Evolutionary conservation across 768 basidiomycete genomes (phyloP).

Genomic region (Amanita brunnescens): DNA sequence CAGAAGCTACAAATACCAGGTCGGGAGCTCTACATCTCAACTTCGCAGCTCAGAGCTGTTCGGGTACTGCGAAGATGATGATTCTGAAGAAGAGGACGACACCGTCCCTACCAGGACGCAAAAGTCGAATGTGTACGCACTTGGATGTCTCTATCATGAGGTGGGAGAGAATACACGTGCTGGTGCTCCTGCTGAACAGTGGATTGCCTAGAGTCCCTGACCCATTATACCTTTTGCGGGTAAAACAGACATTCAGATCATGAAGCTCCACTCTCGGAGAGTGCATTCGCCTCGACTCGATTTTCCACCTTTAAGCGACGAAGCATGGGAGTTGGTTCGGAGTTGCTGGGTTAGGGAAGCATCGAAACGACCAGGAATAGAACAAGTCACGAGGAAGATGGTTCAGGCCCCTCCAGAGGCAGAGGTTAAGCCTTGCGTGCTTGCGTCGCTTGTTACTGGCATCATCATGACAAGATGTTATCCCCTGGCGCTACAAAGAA

Average conservation of each 20-base stretch:
- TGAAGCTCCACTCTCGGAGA: background rate
- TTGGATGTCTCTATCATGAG: constrained; percentile 1
- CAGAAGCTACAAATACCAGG: background rate
- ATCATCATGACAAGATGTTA: no score
- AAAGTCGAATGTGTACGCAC: background rate
- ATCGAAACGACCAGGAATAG: no score
- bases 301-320: background rate
- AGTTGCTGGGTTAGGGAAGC: background rate
- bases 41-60: background rate
- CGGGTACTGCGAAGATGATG: no score
- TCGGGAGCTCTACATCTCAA: background rate
- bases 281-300: background rate
- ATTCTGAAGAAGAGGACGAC: background rate
- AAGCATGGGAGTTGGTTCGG: background rate
- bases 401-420: no score
- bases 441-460: no score
- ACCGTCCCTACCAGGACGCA: background rate
- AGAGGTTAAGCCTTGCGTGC: no score
- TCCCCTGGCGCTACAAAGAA: no score
- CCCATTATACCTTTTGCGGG: background rate
- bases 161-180: background rate
- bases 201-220: background rate
- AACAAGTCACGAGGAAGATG: no score
- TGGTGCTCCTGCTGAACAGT: background rate
- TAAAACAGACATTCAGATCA: background rate